These are phyloP conservation scores for Malassezia brasiliensis DNA, from an alignment of 1,284 basidiomycete genomes.

Conservation along the genomic window DNA sequence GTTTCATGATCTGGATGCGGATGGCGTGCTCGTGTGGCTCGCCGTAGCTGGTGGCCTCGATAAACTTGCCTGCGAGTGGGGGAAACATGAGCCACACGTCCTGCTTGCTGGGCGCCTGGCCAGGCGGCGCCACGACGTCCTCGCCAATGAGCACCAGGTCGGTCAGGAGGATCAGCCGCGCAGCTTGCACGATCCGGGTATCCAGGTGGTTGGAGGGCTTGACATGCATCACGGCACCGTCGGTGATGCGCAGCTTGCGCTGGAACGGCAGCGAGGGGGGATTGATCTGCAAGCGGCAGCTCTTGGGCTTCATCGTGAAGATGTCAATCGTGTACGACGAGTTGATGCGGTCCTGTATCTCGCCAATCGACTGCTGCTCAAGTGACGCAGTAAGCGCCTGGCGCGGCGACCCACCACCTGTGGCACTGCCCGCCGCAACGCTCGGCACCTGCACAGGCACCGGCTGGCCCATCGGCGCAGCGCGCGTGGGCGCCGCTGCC, in stretches of 20 bases:
- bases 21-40: conserved; percentile 55
- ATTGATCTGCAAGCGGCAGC: conserved; percentile 78
- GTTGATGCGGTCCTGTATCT: conserved; percentile 71
- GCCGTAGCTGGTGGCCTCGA: conserved; percentile 55
- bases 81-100: conserved; percentile 94
- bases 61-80: conserved; percentile 76
- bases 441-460: too few relatives aligned
- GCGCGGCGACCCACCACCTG: background rate
- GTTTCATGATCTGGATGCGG: conserved; percentile 73
- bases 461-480: background rate
- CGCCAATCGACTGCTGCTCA: conserved; percentile 41
- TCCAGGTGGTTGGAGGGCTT: background rate
- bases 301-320: conserved; percentile 87
- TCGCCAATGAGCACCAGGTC: conserved; percentile 74
- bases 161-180: conserved; percentile 75
- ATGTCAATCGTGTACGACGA: conserved; percentile 77
- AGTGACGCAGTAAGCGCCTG: conserved; percentile 7
- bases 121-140: conserved; percentile 20
- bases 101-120: conserved; percentile 8
- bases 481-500: background rate
- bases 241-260: conserved; percentile 67
- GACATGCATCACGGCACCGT: conserved; percentile 48
- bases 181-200: background rate
- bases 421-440: too few relatives aligned
- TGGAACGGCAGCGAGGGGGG: conserved; percentile 69